These are phyloP conservation scores for Talaromyces ruber DNA, from an alignment of 495 filamentous ascomycete genomes.

Conservation along the genomic window DNA sequence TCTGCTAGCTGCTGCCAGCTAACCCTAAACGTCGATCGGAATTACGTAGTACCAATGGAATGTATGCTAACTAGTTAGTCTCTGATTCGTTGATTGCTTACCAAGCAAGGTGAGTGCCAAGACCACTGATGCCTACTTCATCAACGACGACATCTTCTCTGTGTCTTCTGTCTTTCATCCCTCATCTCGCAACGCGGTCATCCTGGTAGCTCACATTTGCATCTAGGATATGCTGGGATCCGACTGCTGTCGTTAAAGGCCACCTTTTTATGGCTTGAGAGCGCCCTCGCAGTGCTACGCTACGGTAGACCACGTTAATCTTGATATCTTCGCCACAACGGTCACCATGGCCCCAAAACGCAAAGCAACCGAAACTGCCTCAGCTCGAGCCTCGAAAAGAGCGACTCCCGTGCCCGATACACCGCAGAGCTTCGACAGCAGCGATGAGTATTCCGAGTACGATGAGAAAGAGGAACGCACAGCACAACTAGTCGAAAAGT, in stretches of 20 bases:
- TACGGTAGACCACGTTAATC: neutral
- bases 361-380: constrained; percentile 59
- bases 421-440: constrained; percentile 57
- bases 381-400: constrained; percentile 51
- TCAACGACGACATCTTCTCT: neutral
- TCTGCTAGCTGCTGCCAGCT: neutral
- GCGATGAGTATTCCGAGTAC: constrained; percentile 62
- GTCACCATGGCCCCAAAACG: constrained; percentile 65
- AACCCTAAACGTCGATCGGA: neutral
- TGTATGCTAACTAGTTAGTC: neutral
- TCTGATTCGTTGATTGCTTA: neutral
- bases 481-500: constrained; percentile 55
- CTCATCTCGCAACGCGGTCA: neutral
- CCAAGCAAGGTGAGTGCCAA: neutral
- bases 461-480: constrained; percentile 37
- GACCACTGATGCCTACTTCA: neutral
- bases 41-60: neutral
- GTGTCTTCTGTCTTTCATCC: neutral
- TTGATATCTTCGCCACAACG: neutral
- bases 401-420: constrained; percentile 61
- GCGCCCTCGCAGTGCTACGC: neutral
- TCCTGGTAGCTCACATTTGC: neutral
- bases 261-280: neutral
- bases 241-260: constrained; percentile 2
- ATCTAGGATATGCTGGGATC: constrained; percentile 4